Evolutionary conservation across 2,329 filamentous ascomycete genomes (phyloP).

Genomic region (Fusarium virguliforme): DNA sequence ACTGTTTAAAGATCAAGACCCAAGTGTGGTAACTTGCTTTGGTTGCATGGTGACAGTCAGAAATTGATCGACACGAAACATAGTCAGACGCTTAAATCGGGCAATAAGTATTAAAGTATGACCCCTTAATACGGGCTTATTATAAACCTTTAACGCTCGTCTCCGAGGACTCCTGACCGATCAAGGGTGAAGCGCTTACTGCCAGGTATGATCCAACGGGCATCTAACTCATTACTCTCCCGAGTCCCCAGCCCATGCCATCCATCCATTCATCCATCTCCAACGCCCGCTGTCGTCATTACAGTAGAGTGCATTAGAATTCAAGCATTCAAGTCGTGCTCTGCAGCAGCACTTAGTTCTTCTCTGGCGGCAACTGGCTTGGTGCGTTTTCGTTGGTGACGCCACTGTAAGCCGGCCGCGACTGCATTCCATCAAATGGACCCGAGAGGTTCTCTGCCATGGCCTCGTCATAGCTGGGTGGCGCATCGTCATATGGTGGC

Average conservation of each 20-base stretch:
- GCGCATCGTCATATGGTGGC: constrained; percentile 79
- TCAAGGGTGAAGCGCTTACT: constrained; percentile 10
- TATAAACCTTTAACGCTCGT: constrained; percentile 4
- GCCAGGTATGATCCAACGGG: constrained; percentile 19
- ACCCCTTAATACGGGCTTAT: background rate
- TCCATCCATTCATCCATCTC: background rate
- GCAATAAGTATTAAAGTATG: background rate
- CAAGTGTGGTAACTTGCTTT: background rate
- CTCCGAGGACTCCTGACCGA: constrained; percentile 5
- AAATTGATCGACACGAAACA: background rate
- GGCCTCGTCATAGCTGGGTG: constrained; percentile 94
- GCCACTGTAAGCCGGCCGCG: constrained; percentile 78
- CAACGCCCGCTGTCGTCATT: constrained; percentile 31
- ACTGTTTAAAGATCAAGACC: background rate
- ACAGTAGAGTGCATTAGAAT: constrained; percentile 31
- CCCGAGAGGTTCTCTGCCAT: constrained; percentile 82
- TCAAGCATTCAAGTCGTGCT: constrained; percentile 9
- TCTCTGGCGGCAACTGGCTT: constrained; percentile 64
- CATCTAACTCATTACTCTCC: constrained; percentile 23
- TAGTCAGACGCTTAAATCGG: background rate
- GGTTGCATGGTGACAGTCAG: background rate
- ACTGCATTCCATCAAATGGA: constrained; percentile 74
- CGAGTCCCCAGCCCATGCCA: constrained; percentile 3
- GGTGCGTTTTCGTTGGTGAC: constrained; percentile 74
- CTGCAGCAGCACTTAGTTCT: constrained; percentile 51